These are phyloP conservation scores for Suillus ampliporus DNA, from an alignment of 768 basidiomycete species.

Conservation along the genomic window DNA sequence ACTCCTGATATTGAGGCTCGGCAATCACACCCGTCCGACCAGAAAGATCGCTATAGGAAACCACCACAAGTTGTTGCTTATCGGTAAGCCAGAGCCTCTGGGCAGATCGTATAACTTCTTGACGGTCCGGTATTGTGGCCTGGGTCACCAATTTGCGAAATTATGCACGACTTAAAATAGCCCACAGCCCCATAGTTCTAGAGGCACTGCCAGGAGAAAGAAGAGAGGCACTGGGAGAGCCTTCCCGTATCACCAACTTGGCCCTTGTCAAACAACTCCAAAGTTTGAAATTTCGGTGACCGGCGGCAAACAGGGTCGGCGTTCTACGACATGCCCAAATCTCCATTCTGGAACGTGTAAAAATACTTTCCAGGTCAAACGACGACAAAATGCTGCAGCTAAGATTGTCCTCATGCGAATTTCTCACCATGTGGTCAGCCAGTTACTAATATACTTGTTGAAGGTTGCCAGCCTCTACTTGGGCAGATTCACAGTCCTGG, in stretches of 20 bases:
- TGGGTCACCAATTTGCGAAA: background rate
- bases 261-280: background rate
- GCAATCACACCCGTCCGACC: background rate
- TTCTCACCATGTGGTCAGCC: background rate
- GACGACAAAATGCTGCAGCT: background rate
- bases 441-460: background rate
- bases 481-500: too few species aligned
- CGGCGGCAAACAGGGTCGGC: background rate
- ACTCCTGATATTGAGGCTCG: background rate
- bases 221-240: too few species aligned
- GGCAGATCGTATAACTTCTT: background rate
- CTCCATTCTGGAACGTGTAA: background rate
- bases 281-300: too few species aligned
- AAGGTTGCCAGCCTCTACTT: too few species aligned
- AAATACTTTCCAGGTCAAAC: background rate
- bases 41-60: background rate
- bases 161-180: background rate
- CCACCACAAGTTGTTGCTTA: background rate
- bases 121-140: background rate
- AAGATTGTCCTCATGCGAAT: background rate
- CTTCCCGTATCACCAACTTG: background rate
- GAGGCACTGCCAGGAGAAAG: background rate
- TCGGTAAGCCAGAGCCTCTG: background rate
- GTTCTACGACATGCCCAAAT: background rate
- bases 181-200: too few species aligned